Base-by-base conservation (phyloP, 1,284 basidiomycete species). In the Cystobasidium slooffiae region DNA sequence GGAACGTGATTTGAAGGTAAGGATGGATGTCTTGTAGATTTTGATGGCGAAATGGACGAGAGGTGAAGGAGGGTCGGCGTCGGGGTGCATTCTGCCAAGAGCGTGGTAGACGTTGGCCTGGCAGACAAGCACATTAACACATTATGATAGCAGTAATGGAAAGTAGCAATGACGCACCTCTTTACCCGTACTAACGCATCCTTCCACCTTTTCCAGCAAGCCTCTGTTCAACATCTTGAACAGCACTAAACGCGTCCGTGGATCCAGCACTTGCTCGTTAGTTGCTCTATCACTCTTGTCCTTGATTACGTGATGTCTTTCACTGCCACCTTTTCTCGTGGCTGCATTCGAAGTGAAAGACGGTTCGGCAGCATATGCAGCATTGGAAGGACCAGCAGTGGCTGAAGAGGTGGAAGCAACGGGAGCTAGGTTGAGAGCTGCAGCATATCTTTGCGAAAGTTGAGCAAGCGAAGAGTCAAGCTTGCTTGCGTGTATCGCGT, bases 11-110 rank as follows among this genome's bases (percentile, higher is more conserved):
- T 97, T 97, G 86, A 99, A 99, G 9, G 95, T 87, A 8, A 99
- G 88, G 77, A 99, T 99, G 39, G 93, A 96, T 0, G 97, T 99
- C 82, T 99, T 97, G 86, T 96, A 99, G 78, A 99, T 96, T 83
- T 99, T 99, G 76, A 99, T 86, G 0, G 96, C 94, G 44, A 95
- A 84, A 81, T 90, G 91, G 18, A 73, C 53, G 12, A 65, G 62
- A 6, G 49, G 51, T 24, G 70, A 73, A 6, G 70, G 62, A 51
- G 69, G 64, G 31, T 73, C 70, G n/a, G 75, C 79, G 75, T 75
- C 77, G 67, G 75, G 64, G 10, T 79, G 72, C 61, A 76, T 61
- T 63, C 78, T 70, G 10, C 59, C 75, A 0, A 90, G 81, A 0
- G 93, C 92, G 81, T 94, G 93, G 81, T 97, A 97, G 8, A 97